phyloP scores from a whole-genome alignment of 192 early-diverging fungal species.

The Thamnidium elegans region DNA sequence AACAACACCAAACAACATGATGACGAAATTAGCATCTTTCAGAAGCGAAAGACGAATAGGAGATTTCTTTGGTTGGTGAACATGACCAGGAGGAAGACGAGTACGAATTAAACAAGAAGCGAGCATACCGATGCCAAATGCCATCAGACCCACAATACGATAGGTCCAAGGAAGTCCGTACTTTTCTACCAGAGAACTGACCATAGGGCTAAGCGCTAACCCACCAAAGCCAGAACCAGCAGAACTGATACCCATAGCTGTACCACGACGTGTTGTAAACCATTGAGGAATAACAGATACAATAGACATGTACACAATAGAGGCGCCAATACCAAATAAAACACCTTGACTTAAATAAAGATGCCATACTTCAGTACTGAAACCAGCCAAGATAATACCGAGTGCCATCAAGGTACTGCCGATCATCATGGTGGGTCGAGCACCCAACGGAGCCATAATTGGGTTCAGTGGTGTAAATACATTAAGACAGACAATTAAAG shows the following conservation, averaged over 20 bases:
- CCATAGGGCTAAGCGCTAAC: conserved; percentile 26
- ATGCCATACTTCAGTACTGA: conserved; percentile 53
- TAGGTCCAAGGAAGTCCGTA: conserved; percentile 53
- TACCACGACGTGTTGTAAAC: conserved; percentile 50
- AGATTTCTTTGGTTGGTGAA: not conserved
- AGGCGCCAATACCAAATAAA: conserved; percentile 50
- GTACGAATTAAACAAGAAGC: conserved; percentile 19
- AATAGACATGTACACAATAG: conserved; percentile 28
- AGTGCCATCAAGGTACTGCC: conserved; percentile 22
- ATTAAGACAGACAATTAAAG: conserved; percentile 16
- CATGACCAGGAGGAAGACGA: conserved; percentile 12
- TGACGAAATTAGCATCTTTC: conserved; percentile 28
- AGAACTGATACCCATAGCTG: conserved; percentile 55
- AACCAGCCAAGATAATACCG: conserved; percentile 27
- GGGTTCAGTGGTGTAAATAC: conserved; percentile 13
- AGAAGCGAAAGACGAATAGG: conserved; percentile 26
- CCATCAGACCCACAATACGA: conserved; percentile 57
- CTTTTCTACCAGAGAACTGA: conserved; percentile 42
- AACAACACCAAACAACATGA: conserved; percentile 27
- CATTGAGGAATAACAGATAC: conserved; percentile 53
- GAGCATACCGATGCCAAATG: conserved; percentile 37
- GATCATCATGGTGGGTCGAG: conserved; percentile 11
- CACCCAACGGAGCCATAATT: conserved; percentile 10
- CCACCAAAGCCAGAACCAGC: conserved; percentile 74
- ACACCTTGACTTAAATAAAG: conserved; percentile 59